Conservation (phyloP, 352 stramenopile genomes). For the Globisporangium mamillatum region DNA sequence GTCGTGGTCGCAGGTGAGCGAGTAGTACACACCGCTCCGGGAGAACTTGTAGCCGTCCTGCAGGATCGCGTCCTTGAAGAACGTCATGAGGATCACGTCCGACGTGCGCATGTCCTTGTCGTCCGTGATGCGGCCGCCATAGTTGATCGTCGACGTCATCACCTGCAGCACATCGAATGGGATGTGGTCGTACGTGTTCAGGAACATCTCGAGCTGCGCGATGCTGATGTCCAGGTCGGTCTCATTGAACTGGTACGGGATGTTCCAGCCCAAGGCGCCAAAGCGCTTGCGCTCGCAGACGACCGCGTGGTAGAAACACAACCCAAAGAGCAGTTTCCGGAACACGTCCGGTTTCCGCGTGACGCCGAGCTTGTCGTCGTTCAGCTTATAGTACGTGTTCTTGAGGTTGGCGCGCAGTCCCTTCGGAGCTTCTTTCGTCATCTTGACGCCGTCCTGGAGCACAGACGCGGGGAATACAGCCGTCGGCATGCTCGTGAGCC, state of each 20-base stretch:
- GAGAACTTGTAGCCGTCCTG: constrained; percentile 78
- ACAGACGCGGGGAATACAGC: constrained; percentile 89
- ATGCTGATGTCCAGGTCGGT: constrained; percentile 92
- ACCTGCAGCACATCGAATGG: constrained; percentile 90
- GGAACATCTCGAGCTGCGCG: constrained; percentile 83
- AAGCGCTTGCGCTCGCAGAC: constrained; percentile 95
- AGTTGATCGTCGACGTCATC: constrained; percentile 94
- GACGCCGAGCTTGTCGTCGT: constrained; percentile 78
- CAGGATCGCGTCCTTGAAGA: constrained; percentile 85
- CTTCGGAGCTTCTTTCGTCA: constrained; percentile 96
- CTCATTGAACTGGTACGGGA: constrained; percentile 97
- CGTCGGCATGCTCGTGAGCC: constrained; percentile 90
- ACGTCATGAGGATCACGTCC: constrained; percentile 87
- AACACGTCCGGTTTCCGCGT: constrained; percentile 89
- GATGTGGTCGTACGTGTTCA: constrained; percentile 85
- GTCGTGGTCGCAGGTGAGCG: constrained; percentile 67
- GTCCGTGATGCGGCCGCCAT: constrained; percentile 92
- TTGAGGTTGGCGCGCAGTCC: constrained; percentile 92
- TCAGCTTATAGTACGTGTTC: constrained; percentile 94
- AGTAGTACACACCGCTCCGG: constrained; percentile 85
- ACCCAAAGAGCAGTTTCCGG: constrained; percentile 93
- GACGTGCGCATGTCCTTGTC: constrained; percentile 93
- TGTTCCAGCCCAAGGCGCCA: constrained; percentile 95
- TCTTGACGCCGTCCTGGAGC: constrained; percentile 95
- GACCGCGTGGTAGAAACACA: constrained; percentile 90